These are phyloP conservation scores for Aspergillus jensenii DNA, from an alignment of 2,329 filamentous ascomycete species.

Conservation along the genomic window DNA sequence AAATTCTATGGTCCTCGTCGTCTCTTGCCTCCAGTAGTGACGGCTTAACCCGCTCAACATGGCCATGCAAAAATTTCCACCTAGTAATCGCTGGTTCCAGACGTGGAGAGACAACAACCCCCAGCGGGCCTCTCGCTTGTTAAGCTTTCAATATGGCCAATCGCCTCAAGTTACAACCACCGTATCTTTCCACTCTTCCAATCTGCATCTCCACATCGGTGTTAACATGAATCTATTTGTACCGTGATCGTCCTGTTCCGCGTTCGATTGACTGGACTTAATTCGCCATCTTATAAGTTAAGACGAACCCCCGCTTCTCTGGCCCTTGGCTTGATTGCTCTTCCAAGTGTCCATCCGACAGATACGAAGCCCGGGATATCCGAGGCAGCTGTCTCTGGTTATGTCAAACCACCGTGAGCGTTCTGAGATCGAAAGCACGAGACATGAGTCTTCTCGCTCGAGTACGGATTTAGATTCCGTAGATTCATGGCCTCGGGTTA, in stretches of 20 bases:
- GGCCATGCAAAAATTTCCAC: neutral
- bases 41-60: constrained; percentile 1
- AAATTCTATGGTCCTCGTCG: neutral
- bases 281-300: constrained; percentile 3
- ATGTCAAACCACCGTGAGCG: constrained; percentile 13
- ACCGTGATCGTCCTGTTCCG: neutral
- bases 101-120: neutral
- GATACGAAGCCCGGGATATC: neutral
- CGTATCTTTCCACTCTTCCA: too few relatives aligned
- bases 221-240: constrained; percentile 7
- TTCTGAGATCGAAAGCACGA: constrained; percentile 4
- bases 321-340: neutral
- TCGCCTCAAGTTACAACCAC: neutral
- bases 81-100: neutral
- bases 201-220: neutral
- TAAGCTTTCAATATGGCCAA: constrained; percentile 9
- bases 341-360: neutral
- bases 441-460: constrained; percentile 19
- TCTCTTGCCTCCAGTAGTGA: neutral
- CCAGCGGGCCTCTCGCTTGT: neutral
- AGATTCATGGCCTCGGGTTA: constrained; percentile 6
- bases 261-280: neutral
- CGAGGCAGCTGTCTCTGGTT: neutral
- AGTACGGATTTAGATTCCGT: constrained; percentile 14
- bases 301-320: neutral